Conservation (phyloP, 345 rosid species). For the Salix koriyanagi region DNA sequence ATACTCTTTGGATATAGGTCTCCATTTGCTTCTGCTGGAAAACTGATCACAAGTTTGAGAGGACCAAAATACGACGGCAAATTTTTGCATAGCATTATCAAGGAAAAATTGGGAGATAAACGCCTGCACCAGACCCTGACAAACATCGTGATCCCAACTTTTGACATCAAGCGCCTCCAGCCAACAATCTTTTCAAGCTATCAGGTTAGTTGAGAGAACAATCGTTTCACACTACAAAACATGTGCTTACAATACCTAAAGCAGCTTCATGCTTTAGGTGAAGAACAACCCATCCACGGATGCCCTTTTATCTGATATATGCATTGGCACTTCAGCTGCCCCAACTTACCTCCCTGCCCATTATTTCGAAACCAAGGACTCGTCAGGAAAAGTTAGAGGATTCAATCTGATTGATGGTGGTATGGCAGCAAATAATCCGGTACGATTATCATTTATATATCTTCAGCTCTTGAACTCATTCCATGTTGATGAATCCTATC, state of each 20-base stretch:
- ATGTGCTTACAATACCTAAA: too few species aligned
- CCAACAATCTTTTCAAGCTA: conserved; percentile 60
- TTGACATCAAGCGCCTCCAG: conserved; percentile 63
- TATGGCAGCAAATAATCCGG: conserved; percentile 74
- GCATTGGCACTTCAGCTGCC: conserved; percentile 61
- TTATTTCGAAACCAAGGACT: conserved; percentile 34
- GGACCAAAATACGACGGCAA: conserved; percentile 69
- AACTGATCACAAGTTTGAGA: conserved; percentile 33
- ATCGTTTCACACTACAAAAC: too few species aligned
- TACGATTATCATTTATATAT: background rate
- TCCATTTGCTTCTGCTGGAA: conserved; percentile 28
- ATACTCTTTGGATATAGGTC: background rate
- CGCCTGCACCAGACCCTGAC: conserved; percentile 57
- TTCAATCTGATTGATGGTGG: conserved; percentile 78
- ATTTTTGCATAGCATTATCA: conserved; percentile 41
- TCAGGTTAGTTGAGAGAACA: conserved; percentile 25
- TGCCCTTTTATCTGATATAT: conserved; percentile 54
- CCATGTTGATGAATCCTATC: too few species aligned
- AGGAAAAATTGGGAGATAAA: conserved; percentile 41
- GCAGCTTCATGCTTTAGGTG: conserved; percentile 16
- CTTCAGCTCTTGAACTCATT: background rate
- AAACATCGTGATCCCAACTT: conserved; percentile 68
- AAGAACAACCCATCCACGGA: conserved; percentile 33
- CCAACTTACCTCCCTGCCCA: conserved; percentile 65
- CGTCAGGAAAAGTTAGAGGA: conserved; percentile 27